Base-by-base conservation (phyloP, 495 filamentous ascomycete species). In the Pyrenula aspistea region DNA sequence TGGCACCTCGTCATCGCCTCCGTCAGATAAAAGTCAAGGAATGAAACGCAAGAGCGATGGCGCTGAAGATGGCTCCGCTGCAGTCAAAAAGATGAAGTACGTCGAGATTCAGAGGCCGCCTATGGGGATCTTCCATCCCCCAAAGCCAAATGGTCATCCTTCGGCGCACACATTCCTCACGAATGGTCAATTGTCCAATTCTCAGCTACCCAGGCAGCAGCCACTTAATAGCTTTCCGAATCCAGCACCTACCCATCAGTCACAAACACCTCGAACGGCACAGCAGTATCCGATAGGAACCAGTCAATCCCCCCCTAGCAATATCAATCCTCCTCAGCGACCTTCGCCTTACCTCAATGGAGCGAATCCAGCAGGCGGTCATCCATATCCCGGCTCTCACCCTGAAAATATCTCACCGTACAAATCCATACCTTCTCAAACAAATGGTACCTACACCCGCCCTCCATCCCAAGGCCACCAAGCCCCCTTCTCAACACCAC, bases 1-100 rank as follows among this genome's bases (percentile, higher is more conserved):
- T 31, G 79, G 76, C 24, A 71, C 75, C 36, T 82, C 84, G 15
- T 67, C 73, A 2, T 77, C 75, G 12, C 76, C 74, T 47, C 64
- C 68, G 15, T 42, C 31, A 15, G 31, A 42, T 42, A 42, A 42
- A 15, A 42, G 8, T 15, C 31, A 42, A 15, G 31, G 31, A 42
- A 42, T 15, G 31, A 42, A 42, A 15, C 31, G 31, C 15, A 42
- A 42, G 31, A 42, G 31, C 15, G 31, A 42, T 42, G 31, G 31
- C 31, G 15, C 31, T 15, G 31, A 42, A 42, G 31, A 42, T 42
- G 31, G 31, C 31, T 42, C 31, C 15, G 8, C 31, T 4, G 15
- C 31, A 8, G 31, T 42, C 8, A 42, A 42, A 15, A 42, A 15
- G 31, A 42, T 42, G 31, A 42, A 42, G 15, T 15, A 42, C 15